Base-by-base conservation (phyloP, 305 asterid species). In the Plantago lanceolata region DNA sequence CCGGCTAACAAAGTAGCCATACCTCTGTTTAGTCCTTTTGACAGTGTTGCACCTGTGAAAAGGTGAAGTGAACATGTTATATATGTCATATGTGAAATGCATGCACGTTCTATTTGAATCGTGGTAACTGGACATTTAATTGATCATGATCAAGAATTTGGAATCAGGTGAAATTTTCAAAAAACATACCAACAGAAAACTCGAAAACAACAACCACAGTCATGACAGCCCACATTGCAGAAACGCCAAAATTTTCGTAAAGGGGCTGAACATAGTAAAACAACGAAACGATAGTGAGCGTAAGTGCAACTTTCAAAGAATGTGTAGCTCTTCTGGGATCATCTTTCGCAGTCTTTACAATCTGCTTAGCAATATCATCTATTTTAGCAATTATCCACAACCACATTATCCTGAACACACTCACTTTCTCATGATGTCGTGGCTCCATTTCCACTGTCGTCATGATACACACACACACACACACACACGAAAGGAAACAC, bases 181-280 rank as follows among this genome's bases (percentile, higher is more conserved):
- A 40, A 12, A 44, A 55, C 78, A 61, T 73, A 88, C 94, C 94
- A 44, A 85, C 88, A 2, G 89, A 82, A 71, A 85, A 88, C 21
- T 88, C 96, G n/a, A 88, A 85, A 20, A 88, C 85, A 5, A 88
- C 92, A 0, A 88, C 96, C 5, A 86, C 96, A 9, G 96, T 89
- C 78, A 84, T 81, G 6, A 89, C 86, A 52, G 95, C 96, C 96
- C 95, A 89, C 93, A 84, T 84, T 35, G 93, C 80, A 1, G 90
- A 78, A 64, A 71, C 85, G 16, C 95, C 90, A 63, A 89, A 89
- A 69, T 69, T 77, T 52, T 69, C 72, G 48, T 89, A 86, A 61
- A 82, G 65, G 62, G 96, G 89, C 57, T 78, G 78, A 45, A 84
- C 73, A 73, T 89, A 89, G 51, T 89, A 89, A 69, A 86, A 78